Evolutionary conservation across 352 stramenopile species (phyloP), one percentile per base, ranked within the genome.

Genomic region (Phytophthora vignae): DNA sequence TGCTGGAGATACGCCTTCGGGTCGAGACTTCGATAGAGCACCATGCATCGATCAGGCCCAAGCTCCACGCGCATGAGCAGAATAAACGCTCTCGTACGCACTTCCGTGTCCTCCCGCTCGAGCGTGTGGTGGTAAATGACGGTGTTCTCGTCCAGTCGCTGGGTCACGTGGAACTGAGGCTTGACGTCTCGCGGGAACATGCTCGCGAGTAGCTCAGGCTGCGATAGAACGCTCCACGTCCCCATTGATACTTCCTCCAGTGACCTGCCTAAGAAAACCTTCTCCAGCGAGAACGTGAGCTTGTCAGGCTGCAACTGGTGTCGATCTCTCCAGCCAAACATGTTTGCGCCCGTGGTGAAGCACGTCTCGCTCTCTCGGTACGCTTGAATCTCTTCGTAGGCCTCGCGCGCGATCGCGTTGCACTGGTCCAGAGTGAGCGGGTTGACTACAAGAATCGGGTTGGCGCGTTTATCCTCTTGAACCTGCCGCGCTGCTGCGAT

Each of bases 111-210:
- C 2, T 71, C 63, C 10, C 79, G 78, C 65, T 91, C 80, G 19
- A 90, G 67, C 14, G 84, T 90, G 67, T 90, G 81, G 70, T 89
- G 87, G 60, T 84, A 89, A 5, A 91, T 71, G 4, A 90, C 73
- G 6, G 80, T 71, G 27, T 90, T 67, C n/a, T 83, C 78, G 48
- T 74, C 74, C 14, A 90, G 61, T n/a, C 72, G 82, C 67, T 91
- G 82, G n/a, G 82, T 78, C 54, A 89, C 70, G 69, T 89, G 76
- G 55, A 88, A 91, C n/a, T 78, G 71, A 17, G 82, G 61, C 22
- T 83, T 70, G 17, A 89, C 56, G 60, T 78, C 73, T 0, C 73
- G 40, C 58, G 82, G 77, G 62, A 88, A 88, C 60, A 81, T 76
- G 14, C 67, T 67, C 14, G 71, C 69, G 7, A 88, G 54, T 7